Evolutionary conservation across 2,329 filamentous ascomycete genomes (phyloP), one percentile per base, ranked within the genome.

Genomic region (Alternaria arborescens): DNA sequence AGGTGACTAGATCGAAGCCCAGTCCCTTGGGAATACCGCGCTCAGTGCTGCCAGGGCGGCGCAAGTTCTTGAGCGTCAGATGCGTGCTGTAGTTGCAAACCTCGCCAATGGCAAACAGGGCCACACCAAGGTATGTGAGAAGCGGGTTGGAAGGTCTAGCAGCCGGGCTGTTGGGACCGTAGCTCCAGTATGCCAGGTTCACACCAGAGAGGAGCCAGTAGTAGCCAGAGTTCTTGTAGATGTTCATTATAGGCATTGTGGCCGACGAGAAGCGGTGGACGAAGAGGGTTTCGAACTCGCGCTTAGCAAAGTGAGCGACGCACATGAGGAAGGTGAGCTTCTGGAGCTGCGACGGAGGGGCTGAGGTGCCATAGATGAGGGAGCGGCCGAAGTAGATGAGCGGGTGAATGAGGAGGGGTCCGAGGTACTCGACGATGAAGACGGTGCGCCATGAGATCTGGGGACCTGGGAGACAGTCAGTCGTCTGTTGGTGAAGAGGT

Each of bases 361-460:
- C 84, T 74, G 76, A 82, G 73, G 72, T 83, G 65, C 83, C 84
- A 81, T 93, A 93, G 71, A 93, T 83, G 77, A 90, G 88, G 24
- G 91, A 88, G 50, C 93, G 91, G 56, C 91, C 83, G 69, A 86
- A 80, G 78, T 87, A 89, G 78, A 93, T 84, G 71, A 92, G 83
- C 44, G 88, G 87, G 82, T 97, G 94, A 82, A 98, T 91, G 73
- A 97, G 81, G 72, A 98, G 86, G 6, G 95, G 95, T 4, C 95
- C 95, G 67, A 95, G 82, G 80, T 99, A 99, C 82, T 99, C 95
- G 82, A 97, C 89, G 65, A 97, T 82, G 84, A 94, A 99, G 78
- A 98, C 94, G 62, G 92, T 95, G 66, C 89, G 89, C 95, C 95
- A 99, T 64, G 88, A 88, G 57, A 97, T 90, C 80, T 99, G 95